A percentile compares a stretch with the other conserved stretches of the same genome.
Evolutionary conservation across 129 eudicot species (phyloP).

Genomic region (Smallanthus sonchifolius): DNA sequence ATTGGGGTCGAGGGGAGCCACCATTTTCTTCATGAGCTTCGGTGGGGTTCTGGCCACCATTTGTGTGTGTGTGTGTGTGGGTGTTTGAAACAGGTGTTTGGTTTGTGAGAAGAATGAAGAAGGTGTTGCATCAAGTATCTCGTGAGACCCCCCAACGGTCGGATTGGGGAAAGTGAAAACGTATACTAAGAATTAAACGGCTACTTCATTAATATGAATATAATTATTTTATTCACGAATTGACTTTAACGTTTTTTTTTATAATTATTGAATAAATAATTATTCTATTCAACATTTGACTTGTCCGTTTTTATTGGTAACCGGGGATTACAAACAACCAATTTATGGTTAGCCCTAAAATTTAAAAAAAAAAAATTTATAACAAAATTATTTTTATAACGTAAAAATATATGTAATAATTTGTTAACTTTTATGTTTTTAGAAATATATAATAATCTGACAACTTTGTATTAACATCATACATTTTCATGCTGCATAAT

Average conservation of each 20-base stretch:
- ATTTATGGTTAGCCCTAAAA: too few species aligned
- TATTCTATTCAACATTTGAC: background rate
- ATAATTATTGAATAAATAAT: background rate
- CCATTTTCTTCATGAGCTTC: conserved; percentile 54
- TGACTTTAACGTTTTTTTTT: conserved; percentile 7
- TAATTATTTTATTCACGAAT: background rate
- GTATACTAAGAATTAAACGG: conserved; percentile 12
- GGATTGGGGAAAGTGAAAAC: conserved; percentile 22
- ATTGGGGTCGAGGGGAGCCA: conserved; percentile 77
- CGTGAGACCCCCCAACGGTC: conserved; percentile 18
- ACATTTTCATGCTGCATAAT: too few species aligned
- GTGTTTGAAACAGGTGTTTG: conserved; percentile 18
- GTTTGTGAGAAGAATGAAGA: background rate
- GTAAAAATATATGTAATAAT: too few species aligned
- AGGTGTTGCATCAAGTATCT: conserved; percentile 5
- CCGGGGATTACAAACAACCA: too few species aligned
- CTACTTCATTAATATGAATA: conserved; percentile 1
- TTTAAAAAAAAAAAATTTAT: too few species aligned
- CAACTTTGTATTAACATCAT: too few species aligned
- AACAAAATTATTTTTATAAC: too few species aligned
- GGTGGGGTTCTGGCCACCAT: conserved; percentile 99
- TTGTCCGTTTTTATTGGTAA: background rate
- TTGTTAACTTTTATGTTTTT: too few species aligned
- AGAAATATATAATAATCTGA: too few species aligned
- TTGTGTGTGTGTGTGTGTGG: conserved; percentile 14